Evolutionary conservation across 2,329 filamentous ascomycete species (phyloP), one percentile per base, ranked within the genome.

Genomic region (Didymella pinodella): DNA sequence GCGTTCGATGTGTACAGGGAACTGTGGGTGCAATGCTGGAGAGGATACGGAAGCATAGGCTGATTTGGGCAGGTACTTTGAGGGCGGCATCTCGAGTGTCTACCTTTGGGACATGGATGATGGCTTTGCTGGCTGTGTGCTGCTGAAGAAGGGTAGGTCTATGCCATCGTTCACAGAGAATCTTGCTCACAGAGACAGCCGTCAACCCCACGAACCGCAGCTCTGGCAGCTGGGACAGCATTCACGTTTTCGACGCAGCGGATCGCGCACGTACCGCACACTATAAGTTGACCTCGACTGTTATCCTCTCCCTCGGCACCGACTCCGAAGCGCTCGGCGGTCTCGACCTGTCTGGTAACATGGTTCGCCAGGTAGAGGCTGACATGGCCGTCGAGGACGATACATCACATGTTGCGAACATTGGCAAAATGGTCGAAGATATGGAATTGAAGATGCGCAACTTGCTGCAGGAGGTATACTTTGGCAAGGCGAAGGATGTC

Each of bases 371-470:
- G 83, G 88, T 97, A 51, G 94, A 99, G 82, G 88, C 91, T 73
- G 93, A 98, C 78, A 83, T 97, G 75, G 87, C 91, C 8, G 91
- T 97, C 36, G 92, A 96, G 68, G 90, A 89, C 71, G 94, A 98
- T 78, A 90, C 90, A 68, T 92, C 90, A 77, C 95, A 99, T 82
- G 95, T 99, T 70, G 91, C 91, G 70, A 99, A 99, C 79, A 92
- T 98, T 61, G 95, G 95, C 54, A 79, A 76, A 67, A 84, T 99
- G 75, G 93, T 99, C 51, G 95, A 99, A 83, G 95, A 99, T 78
- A 98, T 99, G 95, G 95, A 99, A 82, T 87, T 97, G 77, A 97
- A 97, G 85, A 98, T 99, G 95, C 88, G 95, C 66, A 99, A 99
- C 79, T 79, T 98, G 78, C 82, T 99, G 77, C 94, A 99, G 83